Conservation (phyloP, 208 protist genomes). For the Trichomonas tenax region DNA sequence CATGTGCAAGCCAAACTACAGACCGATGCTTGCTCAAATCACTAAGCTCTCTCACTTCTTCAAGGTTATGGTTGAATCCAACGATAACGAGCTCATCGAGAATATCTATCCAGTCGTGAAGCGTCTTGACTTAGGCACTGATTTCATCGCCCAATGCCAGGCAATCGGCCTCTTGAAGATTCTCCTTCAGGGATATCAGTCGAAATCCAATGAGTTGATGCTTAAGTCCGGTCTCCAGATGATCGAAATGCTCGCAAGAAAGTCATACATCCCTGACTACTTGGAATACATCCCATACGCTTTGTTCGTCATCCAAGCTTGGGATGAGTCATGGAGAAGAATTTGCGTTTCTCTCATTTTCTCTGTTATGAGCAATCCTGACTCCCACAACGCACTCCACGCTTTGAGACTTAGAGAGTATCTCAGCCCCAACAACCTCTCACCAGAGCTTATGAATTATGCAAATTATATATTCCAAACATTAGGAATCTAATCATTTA, state of each 20-base stretch:
- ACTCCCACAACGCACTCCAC: not conserved
- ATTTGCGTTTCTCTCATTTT: not conserved
- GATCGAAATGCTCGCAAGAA: not conserved
- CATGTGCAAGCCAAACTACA: not conserved
- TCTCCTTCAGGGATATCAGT: not conserved
- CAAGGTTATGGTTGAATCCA: not conserved
- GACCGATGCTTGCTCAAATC: not conserved
- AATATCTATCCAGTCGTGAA: not conserved
- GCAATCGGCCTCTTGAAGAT: not conserved
- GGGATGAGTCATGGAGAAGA: not conserved
- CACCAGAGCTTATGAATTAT: not conserved
- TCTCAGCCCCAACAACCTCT: not conserved
- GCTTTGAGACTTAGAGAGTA: not conserved
- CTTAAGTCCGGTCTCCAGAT: not conserved
- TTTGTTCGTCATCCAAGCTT: not conserved
- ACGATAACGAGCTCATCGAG: not conserved
- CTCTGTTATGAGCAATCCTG: not conserved
- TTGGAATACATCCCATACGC: not conserved
- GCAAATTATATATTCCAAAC: not conserved
- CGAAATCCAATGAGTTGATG: not conserved
- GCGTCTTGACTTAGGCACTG: not conserved
- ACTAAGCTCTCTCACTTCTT: not conserved
- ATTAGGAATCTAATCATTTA: not conserved
- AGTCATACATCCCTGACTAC: not conserved
- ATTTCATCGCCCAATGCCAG: not conserved